Evolutionary conservation across 2,329 filamentous ascomycete species (phyloP), one percentile per base, ranked within the genome.

Genomic region (Cordyceps pruinosa): DNA sequence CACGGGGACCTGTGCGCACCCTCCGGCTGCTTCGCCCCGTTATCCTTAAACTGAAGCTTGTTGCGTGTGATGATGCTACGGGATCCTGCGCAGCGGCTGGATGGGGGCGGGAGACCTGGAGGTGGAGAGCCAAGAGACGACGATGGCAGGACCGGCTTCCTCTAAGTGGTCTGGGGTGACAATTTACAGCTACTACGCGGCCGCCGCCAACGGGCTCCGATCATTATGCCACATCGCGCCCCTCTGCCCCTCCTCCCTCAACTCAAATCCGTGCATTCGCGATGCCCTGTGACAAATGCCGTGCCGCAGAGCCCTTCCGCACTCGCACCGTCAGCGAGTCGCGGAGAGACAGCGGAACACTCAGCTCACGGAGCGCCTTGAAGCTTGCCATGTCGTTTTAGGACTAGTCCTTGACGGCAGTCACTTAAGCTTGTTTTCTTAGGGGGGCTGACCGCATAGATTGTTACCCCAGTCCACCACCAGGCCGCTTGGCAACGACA

Each of bases 11-110:
- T 30, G 5, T 37, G 44, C 23, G 52, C 30, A 39, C 42, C 42
- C 17, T 15, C 52, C 44, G 19, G 42, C 34, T 4, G 19, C 23
- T 30, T n/a, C 32, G 44, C 42, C 52, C 26, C 52, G 19, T 25
- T 47, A 30, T 19, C 42, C 25, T 55, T 47, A 55, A 46, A 55
- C 30, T 52, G 44, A 55, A 55, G 52, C 52, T 55, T 55, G 25
- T 55, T 55, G 52, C 25, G 34, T 55, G 25, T 55, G 47, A 44
- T n/a, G 34, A 55, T 47, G 23, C 52, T 19, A 45, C 7, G 23
- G 30, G 25, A 19, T 32, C 44, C 21, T 30, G 28, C 13, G 15
- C 42, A 30, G 12, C 8, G 30, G 4, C 19, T n/a, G 13, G 17
- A 15, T 32, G 44, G 26, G 42, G 7, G 23, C 30, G 41, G 12